Evolutionary conservation across 2,329 filamentous ascomycete genomes (phyloP).

Genomic region (Trichophyton rubrum): DNA sequence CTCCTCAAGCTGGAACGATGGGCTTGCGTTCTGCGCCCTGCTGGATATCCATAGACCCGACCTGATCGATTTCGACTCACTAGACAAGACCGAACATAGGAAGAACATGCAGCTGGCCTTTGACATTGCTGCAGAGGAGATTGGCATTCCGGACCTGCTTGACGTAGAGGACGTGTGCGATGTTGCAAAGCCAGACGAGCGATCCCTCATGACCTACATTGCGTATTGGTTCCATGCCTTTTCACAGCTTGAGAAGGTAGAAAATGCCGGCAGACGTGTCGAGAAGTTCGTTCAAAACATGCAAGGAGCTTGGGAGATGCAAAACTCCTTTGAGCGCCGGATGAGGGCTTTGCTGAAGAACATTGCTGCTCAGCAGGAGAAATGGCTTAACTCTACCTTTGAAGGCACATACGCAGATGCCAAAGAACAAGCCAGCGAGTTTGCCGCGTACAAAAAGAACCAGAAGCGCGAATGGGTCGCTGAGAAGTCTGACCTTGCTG

Average conservation of each 20-base stretch:
- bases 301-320: slow-evolving; percentile 99
- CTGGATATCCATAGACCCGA: slow-evolving; percentile 95
- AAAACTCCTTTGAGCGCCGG: slow-evolving; percentile 83
- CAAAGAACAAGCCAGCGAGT: slow-evolving; percentile 70
- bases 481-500: slow-evolving; percentile 91
- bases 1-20: slow-evolving; percentile 92
- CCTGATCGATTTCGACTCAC: slow-evolving; percentile 86
- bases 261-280: slow-evolving; percentile 88
- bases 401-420: slow-evolving; percentile 87
- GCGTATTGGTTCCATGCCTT: slow-evolving; percentile 99
- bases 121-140: slow-evolving; percentile 89
- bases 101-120: slow-evolving; percentile 98
- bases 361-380: slow-evolving; percentile 58
- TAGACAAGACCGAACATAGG: slow-evolving; percentile 87
- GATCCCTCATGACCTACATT: slow-evolving; percentile 97
- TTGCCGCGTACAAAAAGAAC: slow-evolving; percentile 79
- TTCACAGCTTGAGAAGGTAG: slow-evolving; percentile 96
- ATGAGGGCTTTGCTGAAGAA: slow-evolving; percentile 70
- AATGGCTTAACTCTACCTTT: slow-evolving; percentile 71
- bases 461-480: slow-evolving; percentile 93
- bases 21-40: slow-evolving; percentile 87
- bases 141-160: slow-evolving; percentile 87
- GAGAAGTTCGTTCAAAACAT: slow-evolving; percentile 99
- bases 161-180: slow-evolving; percentile 98
- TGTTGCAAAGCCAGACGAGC: slow-evolving; percentile 88